Conservation (phyloP, 2,329 filamentous ascomycete species). For the Aspergillus phoenicis region DNA sequence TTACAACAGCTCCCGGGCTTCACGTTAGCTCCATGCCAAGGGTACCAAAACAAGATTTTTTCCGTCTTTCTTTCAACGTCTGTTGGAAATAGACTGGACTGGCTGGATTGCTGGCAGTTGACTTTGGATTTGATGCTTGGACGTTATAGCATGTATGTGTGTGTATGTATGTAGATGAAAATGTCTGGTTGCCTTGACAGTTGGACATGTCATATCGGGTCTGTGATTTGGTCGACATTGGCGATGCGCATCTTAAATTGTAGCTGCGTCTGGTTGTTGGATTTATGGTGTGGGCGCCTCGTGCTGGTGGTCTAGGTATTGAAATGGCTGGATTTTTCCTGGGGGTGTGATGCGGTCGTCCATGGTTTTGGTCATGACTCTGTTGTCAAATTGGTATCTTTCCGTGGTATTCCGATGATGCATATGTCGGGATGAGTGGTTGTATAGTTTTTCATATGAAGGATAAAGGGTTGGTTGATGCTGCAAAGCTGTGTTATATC, state of each 20-base stretch:
- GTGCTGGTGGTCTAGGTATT: not conserved
- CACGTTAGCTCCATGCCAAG: constrained; percentile 1
- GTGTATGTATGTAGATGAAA: not conserved
- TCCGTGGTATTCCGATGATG: too few relatives aligned
- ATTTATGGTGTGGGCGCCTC: not conserved
- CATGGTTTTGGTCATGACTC: not conserved
- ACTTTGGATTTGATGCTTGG: too few relatives aligned
- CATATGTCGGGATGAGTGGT: too few relatives aligned
- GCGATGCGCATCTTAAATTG: not conserved
- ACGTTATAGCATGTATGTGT: too few relatives aligned
- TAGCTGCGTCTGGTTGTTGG: not conserved
- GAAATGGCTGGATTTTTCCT: not conserved
- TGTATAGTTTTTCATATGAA: too few relatives aligned
- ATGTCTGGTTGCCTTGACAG: not conserved
- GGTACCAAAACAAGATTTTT: not conserved
- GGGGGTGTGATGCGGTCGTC: not conserved
- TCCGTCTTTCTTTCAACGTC: not conserved
- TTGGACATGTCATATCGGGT: not conserved
- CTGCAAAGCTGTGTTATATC: too few relatives aligned
- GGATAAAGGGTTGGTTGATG: too few relatives aligned
- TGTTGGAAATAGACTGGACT: too few relatives aligned
- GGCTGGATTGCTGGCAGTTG: too few relatives aligned
- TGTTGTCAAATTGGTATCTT: not conserved
- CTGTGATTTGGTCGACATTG: not conserved
- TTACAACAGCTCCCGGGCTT: constrained; percentile 11